Evolutionary conservation across 805 yeast species (phyloP), one percentile per base, ranked within the genome.

Genomic region (Candida mattraensis): DNA sequence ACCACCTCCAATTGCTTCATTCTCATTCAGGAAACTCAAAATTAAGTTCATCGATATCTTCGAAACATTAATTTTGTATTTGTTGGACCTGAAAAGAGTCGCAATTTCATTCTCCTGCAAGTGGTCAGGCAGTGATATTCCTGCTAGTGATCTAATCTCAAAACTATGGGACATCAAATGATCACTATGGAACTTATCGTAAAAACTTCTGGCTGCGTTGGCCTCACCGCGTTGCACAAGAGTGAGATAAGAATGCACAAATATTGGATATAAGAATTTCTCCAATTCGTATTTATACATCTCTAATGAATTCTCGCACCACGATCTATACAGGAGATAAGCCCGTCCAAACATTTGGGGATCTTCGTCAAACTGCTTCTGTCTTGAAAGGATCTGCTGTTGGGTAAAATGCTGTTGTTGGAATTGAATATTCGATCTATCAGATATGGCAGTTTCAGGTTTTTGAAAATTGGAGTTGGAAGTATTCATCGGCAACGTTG

Each of bases 301-400:
- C 59, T 91, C 99, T 50, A 93, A 70, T 0, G 96, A 87, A 12
- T 87, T 73, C 49, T 87, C 95, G 25, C 87, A 85, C 98, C 98
- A 93, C 32, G 80, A 80, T 44, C 85, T 75, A 44, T 88, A 73
- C 58, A 87, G 72, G 12, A 80, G 68, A 63, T 88, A 93, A 1
- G 95, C 96, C 29, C 87, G 71, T n/a, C 73, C 67, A 58, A 85
- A 89, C 39, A 77, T 70, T 20, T 78, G 82, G 1, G 95, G 89
- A 35, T 80, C 70, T 47, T 76, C 69, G 57, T 74, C 55, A 62
- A 61, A 54, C 44, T 67, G 74, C 45, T 68, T 69, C 21, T 40
- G 50, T 35, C 37, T 54, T 27, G 52, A 33, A 16, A 49, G 47
- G 28, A 51, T 40, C 39, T 44, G 54, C 35, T 50, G 55, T 33